Evolutionary conservation across 2,329 filamentous ascomycete genomes (phyloP), one percentile per base, ranked within the genome.

Genomic region (Annulohypoxylon truncatum): DNA sequence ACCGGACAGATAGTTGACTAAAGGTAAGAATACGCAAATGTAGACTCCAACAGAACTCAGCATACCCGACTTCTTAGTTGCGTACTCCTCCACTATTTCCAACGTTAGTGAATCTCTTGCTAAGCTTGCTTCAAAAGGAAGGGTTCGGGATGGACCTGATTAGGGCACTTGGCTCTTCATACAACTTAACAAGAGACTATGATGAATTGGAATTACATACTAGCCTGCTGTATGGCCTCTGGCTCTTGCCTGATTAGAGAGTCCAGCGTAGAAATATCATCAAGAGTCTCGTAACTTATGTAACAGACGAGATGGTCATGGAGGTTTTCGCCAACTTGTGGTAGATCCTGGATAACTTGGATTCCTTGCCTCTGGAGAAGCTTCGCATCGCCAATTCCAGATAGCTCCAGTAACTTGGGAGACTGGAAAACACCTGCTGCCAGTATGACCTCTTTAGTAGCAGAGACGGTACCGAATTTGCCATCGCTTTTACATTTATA

Each of bases 391-490:
- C 79, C 79, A 46, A 81, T 76, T 35, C 79, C 79, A 5, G 79
- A 81, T 22, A 79, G 72, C 50, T 80, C 75, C 38, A 81, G 71
- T 9, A 81, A 70, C 29, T 79, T 77, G 38, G 77, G 78, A 5
- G 77, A 78, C 52, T 77, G 74, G 40, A 80, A 75, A 20, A 75
- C 78, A 24, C 79, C 79, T n/a, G 74, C 77, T 24, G 77, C 77
- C n/a, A 80, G 68, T 58, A 80, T 79, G 3, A 77, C 26, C 20
- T 56, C 29, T 13, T 15, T 38, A 3, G 12, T 13, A 9, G 31
- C 8, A 13, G 7, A 10, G 31, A 13, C 31, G 7, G 12, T 33
- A 4, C 12, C 12, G 7, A 10, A 10, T 13, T 33, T 10, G 31
- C 8, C 31, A 44, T 22, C 31, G n/a, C n/a, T n/a, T n/a, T n/a